Percentiles rank a stretch among this genome's conserved stretches.
Evolutionary conservation across 129 eudicot species (phyloP).

Genomic region (Ambrosia artemisiifolia): DNA sequence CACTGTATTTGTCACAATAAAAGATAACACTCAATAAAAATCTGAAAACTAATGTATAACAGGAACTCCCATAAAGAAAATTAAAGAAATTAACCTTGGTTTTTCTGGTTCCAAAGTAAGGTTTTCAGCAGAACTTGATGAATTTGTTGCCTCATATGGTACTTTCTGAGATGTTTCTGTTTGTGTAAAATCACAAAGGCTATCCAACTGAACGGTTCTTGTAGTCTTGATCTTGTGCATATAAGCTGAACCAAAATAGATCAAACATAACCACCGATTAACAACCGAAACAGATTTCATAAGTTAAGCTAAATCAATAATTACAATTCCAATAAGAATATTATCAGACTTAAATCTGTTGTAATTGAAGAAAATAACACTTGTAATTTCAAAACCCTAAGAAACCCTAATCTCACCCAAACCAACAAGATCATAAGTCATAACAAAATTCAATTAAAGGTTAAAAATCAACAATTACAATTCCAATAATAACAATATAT

Average conservation of each 20-base stretch:
- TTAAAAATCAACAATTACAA: too few species aligned
- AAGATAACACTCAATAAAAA: background rate
- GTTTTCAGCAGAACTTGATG: constrained; percentile 24
- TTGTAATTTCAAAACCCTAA: background rate
- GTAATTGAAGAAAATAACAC: background rate
- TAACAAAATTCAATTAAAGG: background rate
- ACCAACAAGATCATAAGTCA: background rate
- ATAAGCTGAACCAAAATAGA: constrained; percentile 48
- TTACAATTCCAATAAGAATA: background rate
- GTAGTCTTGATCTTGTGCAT: constrained; percentile 72
- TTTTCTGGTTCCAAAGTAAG: constrained; percentile 27
- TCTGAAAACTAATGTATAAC: background rate
- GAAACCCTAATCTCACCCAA: background rate
- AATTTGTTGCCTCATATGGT: constrained; percentile 28
- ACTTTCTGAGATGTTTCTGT: constrained; percentile 34
- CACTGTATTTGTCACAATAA: constrained; percentile 18
- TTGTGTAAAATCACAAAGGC: constrained; percentile 63
- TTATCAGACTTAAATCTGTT: background rate
- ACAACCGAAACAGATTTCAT: background rate
- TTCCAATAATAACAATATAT: background rate
- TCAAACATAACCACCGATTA: background rate
- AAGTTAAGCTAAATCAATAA: too few species aligned
- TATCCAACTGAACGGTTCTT: constrained; percentile 58
- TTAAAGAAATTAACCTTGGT: constrained; percentile 32
- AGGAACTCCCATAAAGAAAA: background rate